These are phyloP conservation scores for Euphorbia peplus DNA, from an alignment of 345 rosid species.

Conservation along the genomic window DNA sequence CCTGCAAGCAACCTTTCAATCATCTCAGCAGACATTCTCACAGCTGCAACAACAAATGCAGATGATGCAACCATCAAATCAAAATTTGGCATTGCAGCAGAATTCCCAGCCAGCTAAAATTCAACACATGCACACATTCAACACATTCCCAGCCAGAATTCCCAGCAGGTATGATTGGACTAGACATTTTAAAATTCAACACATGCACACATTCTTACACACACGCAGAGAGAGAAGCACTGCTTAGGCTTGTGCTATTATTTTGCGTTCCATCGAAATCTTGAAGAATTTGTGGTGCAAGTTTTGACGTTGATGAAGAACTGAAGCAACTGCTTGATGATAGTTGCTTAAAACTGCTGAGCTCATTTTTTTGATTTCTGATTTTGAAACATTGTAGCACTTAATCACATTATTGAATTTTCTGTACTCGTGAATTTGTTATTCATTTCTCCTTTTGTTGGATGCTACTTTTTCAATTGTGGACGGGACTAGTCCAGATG, in stretches of 20 bases:
- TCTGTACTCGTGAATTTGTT: neutral
- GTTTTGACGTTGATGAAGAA: too few relatives aligned
- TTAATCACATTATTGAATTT: neutral
- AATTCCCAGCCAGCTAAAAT: constrained; percentile 50
- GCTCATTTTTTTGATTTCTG: too few relatives aligned
- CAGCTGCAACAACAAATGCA: constrained; percentile 90
- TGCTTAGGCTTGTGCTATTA: too few relatives aligned
- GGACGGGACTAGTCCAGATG: neutral
- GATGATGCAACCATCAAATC: constrained; percentile 83
- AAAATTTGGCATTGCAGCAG: constrained; percentile 46
- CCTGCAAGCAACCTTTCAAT: constrained; percentile 84
- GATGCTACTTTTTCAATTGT: neutral
- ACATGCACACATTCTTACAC: neutral
- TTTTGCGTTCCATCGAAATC: too few relatives aligned
- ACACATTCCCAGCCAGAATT: too few relatives aligned
- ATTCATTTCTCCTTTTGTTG: neutral
- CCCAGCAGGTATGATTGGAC: constrained; percentile 59
- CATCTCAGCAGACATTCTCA: constrained; percentile 93
- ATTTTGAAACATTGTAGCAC: too few relatives aligned
- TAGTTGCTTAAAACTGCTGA: neutral
- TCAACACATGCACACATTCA: too few relatives aligned
- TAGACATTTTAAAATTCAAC: neutral
- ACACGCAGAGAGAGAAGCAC: too few relatives aligned
- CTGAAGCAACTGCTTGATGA: neutral
- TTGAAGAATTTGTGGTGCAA: too few relatives aligned